Evolutionary conservation across 2,329 filamentous ascomycete species (phyloP).

Genomic region (Hirsutella rhossiliensis): DNA sequence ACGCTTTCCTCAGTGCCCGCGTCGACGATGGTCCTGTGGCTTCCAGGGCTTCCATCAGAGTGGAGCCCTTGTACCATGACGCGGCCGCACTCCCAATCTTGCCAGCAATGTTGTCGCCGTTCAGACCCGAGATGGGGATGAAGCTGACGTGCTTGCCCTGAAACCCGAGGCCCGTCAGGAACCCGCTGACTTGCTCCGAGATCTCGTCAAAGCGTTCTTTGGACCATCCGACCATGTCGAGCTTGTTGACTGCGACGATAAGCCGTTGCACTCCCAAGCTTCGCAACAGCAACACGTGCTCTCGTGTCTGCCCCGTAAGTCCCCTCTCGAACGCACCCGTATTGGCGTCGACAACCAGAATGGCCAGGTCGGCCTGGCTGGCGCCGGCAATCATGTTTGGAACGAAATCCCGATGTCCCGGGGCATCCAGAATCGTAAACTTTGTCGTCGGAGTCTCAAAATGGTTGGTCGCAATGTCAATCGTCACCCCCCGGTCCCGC

Average conservation of each 20-base stretch:
- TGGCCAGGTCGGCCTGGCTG: constrained; percentile 89
- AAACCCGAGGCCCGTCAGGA: constrained; percentile 74
- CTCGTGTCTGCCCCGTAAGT: constrained; percentile 83
- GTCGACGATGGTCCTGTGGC: constrained; percentile 56
- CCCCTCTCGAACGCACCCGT: constrained; percentile 90
- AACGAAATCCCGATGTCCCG: constrained; percentile 90
- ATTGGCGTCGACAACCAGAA: constrained; percentile 85
- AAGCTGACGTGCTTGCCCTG: constrained; percentile 70
- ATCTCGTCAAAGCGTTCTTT: constrained; percentile 78
- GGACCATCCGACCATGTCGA: constrained; percentile 79
- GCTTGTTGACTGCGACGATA: constrained; percentile 89
- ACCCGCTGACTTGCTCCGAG: constrained; percentile 67
- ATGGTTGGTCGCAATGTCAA: constrained; percentile 89
- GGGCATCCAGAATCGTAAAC: constrained; percentile 92
- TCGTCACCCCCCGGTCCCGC: constrained; percentile 79
- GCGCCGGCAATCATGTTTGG: constrained; percentile 98
- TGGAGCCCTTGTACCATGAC: constrained; percentile 71
- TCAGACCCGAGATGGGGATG: constrained; percentile 79
- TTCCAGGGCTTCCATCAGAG: constrained; percentile 75
- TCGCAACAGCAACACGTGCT: constrained; percentile 79
- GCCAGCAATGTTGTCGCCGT: constrained; percentile 72
- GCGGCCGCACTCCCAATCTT: constrained; percentile 42
- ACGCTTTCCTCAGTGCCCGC: constrained; percentile 61
- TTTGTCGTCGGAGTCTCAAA: constrained; percentile 80
- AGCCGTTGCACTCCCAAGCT: constrained; percentile 84